Evolutionary conservation across 2,329 filamentous ascomycete species (phyloP).

Genomic region (Elsinoe perseae): DNA sequence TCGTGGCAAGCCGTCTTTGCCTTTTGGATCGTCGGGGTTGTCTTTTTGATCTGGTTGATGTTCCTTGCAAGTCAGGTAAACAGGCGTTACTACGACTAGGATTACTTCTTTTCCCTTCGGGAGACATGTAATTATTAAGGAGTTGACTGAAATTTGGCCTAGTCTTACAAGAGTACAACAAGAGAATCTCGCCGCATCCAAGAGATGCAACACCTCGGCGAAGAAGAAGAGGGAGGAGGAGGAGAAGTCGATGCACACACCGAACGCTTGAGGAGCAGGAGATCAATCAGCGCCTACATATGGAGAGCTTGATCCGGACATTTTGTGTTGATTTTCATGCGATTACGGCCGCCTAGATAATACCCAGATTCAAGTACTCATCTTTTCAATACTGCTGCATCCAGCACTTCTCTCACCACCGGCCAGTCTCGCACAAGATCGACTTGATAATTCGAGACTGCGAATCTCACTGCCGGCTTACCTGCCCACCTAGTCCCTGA

Average conservation of each 20-base stretch:
- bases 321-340: neutral
- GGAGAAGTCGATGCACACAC: neutral
- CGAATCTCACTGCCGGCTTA: slow-evolving; percentile 67
- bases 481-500: slow-evolving; percentile 74
- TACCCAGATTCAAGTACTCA: neutral
- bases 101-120: neutral
- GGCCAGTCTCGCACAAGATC: slow-evolving; percentile 59
- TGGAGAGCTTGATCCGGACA: neutral
- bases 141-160: slow-evolving; percentile 1
- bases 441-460: slow-evolving; percentile 69
- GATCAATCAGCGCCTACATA: neutral
- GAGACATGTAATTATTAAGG: slow-evolving; percentile 1
- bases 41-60: slow-evolving; percentile 62
- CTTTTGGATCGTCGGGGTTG: slow-evolving; percentile 54
- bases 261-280: neutral
- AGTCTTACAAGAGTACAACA: neutral
- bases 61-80: slow-evolving; percentile 40
- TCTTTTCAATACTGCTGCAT: slow-evolving; percentile 23
- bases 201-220: neutral
- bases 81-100: slow-evolving; percentile 18
- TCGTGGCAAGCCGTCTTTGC: slow-evolving; percentile 57
- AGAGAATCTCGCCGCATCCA: neutral
- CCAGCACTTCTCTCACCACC: slow-evolving; percentile 58
- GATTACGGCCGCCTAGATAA: slow-evolving; percentile 2
- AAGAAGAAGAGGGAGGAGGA: neutral